These are phyloP conservation scores for Populus hybrid DNA, from an alignment of 441 rosid genomes.

Conservation along the genomic window DNA sequence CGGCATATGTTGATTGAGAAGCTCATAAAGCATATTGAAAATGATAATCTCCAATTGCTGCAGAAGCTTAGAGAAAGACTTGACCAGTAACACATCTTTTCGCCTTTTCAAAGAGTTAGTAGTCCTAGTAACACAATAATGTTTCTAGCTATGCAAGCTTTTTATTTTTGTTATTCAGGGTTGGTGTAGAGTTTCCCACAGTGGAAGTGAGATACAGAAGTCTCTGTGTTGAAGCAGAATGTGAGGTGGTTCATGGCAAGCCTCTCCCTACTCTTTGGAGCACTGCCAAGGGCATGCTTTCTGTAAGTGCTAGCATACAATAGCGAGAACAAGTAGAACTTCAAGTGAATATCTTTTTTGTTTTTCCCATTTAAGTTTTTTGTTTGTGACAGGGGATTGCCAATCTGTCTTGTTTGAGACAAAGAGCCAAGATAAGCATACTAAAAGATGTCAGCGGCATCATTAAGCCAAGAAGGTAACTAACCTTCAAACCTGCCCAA, in stretches of 20 bases:
- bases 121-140: not conserved
- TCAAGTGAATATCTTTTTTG: not conserved
- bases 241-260: conserved; percentile 29
- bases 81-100: conserved; percentile 40
- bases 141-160: not conserved
- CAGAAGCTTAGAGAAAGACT: conserved; percentile 51
- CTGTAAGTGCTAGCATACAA: conserved; percentile 24
- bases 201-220: conserved; percentile 42
- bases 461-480: conserved; percentile 38
- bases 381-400: conserved; percentile 26
- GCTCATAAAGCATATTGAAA: conserved; percentile 54
- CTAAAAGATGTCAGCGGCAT: conserved; percentile 38
- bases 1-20: conserved; percentile 52
- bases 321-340: not conserved
- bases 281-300: conserved; percentile 21
- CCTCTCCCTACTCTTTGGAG: conserved; percentile 30
- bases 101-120: not conserved
- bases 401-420: conserved; percentile 22
- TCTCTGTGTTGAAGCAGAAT: conserved; percentile 39
- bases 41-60: conserved; percentile 48
- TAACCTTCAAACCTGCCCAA: not conserved
- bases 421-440: conserved; percentile 30
- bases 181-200: conserved; percentile 39
- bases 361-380: conserved; percentile 1
- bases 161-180: conserved; percentile 24